Evolutionary conservation across 1,284 basidiomycete species (phyloP), one percentile per base, ranked within the genome.

Genomic region (Leccinum solheimii): DNA sequence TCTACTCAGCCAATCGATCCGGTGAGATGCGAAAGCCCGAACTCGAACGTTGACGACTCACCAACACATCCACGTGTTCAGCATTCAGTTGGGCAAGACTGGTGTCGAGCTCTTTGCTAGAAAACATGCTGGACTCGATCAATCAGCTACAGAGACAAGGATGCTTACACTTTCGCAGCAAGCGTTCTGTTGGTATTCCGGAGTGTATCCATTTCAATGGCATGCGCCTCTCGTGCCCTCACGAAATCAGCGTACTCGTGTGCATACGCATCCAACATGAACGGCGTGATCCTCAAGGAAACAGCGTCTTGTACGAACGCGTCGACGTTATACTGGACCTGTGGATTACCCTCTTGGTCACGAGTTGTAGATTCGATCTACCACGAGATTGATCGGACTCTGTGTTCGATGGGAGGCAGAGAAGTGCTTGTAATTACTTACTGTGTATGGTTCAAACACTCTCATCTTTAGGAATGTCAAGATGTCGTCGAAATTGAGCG

Each of bases 211-310:
- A 95, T 83, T 73, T 96, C 92, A 26, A 84, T 76, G 0, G 88
- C 85, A 75, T 95, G 93, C 26, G 87, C 89, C 63, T 94, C 91
- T 61, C 90, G 87, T 67, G 84, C 77, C 11, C 80, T 78, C 26
- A 83, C 78, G 50, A 84, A 75, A 57, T 95, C 93, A 63, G 92
- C 86, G 75, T 95, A 96, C 77, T 97, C 95, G 59, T 88, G 88
- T 51, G 89, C 86, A 74, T 94, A 97, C 23, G 86, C 83, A 73
- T 97, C 95, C 55, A 97, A 80, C 91, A 94, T 94, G 77, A 97
- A 95, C 0, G 94, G 91, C 3, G 92, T 95, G 63, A 98, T 94
- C 64, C 84, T 84, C 64, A 96, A 77, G 21, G 86, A 85, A 62
- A 93, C 86, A 5, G 95, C 91, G 69, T 97, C 94, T 61, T 86